Evolutionary conservation across 306 rosid species (phyloP).

Genomic region (Acacia melanoxylon): DNA sequence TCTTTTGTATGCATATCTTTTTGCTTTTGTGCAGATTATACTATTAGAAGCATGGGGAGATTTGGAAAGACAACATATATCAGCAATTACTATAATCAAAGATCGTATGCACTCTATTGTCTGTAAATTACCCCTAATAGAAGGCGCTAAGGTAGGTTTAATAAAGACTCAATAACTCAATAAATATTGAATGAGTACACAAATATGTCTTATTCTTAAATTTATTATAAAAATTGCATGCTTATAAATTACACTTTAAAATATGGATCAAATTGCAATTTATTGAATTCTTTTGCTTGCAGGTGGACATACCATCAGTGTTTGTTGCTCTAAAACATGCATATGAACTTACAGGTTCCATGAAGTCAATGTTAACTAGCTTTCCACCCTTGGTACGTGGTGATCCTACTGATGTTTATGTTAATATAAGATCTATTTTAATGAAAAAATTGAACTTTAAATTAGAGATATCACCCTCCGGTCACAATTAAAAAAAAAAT

Average conservation of each 20-base stretch:
- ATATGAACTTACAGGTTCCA: slow-evolving; percentile 46
- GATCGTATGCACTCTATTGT: slow-evolving; percentile 49
- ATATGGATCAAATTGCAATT: background rate
- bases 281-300: background rate
- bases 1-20: background rate
- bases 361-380: slow-evolving; percentile 38
- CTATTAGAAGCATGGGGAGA: slow-evolving; percentile 61
- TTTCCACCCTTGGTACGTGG: slow-evolving; percentile 48
- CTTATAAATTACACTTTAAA: background rate
- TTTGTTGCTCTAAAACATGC: slow-evolving; percentile 43
- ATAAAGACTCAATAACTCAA: background rate
- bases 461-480: too few relatives aligned
- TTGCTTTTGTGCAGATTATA: slow-evolving; percentile 39
- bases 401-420: background rate
- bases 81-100: slow-evolving; percentile 40
- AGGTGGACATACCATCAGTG: slow-evolving; percentile 47
- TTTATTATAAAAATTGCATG: background rate
- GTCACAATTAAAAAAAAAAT: too few relatives aligned
- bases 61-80: slow-evolving; percentile 59
- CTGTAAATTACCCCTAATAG: slow-evolving; percentile 63
- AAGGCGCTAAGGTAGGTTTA: slow-evolving; percentile 64
- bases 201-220: background rate
- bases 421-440: too few relatives aligned
- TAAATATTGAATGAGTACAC: too few relatives aligned
- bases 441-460: too few relatives aligned